Percentiles rank a stretch among this genome's conserved stretches.
phyloP scores from a whole-genome alignment of 495 filamentous ascomycete genomes.

The Podospora comata region DNA sequence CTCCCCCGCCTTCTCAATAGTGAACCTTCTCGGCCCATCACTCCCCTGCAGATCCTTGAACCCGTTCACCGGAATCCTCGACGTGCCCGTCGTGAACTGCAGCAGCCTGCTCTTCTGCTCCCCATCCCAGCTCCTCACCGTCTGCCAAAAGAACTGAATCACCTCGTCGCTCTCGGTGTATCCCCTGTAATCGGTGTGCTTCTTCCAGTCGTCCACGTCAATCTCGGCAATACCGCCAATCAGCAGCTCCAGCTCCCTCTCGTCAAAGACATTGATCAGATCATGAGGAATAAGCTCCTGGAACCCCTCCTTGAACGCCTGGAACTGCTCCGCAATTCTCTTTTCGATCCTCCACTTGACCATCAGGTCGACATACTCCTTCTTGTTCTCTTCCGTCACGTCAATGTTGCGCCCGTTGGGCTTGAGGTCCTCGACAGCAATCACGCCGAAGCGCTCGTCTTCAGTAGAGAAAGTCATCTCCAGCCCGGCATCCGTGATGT shows the following conservation, averaged over 20 bases:
- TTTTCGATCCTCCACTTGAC: slow-evolving; percentile 99
- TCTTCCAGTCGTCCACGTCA: slow-evolving; percentile 99
- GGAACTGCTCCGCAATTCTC: slow-evolving; percentile 95
- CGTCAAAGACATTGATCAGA: slow-evolving; percentile 97
- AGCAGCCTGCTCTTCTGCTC: slow-evolving; percentile 96
- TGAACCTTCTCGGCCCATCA: slow-evolving; percentile 92
- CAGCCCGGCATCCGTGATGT: slow-evolving; percentile 82
- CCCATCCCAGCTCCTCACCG: slow-evolving; percentile 90
- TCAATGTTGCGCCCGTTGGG: slow-evolving; percentile 85
- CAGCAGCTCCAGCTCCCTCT: slow-evolving; percentile 91
- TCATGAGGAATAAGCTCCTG: slow-evolving; percentile 96
- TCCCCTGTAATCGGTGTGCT: slow-evolving; percentile 99
- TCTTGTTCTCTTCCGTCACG: slow-evolving; percentile 96
- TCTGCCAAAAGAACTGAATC: slow-evolving; percentile 98
- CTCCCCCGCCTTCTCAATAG: slow-evolving; percentile 96
- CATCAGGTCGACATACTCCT: slow-evolving; percentile 91
- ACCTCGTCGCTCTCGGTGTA: slow-evolving; percentile 98
- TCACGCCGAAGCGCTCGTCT: slow-evolving; percentile 95
- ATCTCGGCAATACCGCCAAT: slow-evolving; percentile 99
- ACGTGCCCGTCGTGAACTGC: slow-evolving; percentile 97
- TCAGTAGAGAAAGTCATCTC: slow-evolving; percentile 95
- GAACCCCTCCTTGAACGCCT: slow-evolving; percentile 95
- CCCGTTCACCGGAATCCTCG: slow-evolving; percentile 96
- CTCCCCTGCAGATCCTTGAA: slow-evolving; percentile 99
- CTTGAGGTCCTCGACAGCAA: slow-evolving; percentile 87